A percentile compares a stretch with the other conserved stretches of the same genome.
These are phyloP conservation scores for Penicillium sp. DNA, from an alignment of 2,329 filamentous ascomycete species.

Conservation along the genomic window DNA sequence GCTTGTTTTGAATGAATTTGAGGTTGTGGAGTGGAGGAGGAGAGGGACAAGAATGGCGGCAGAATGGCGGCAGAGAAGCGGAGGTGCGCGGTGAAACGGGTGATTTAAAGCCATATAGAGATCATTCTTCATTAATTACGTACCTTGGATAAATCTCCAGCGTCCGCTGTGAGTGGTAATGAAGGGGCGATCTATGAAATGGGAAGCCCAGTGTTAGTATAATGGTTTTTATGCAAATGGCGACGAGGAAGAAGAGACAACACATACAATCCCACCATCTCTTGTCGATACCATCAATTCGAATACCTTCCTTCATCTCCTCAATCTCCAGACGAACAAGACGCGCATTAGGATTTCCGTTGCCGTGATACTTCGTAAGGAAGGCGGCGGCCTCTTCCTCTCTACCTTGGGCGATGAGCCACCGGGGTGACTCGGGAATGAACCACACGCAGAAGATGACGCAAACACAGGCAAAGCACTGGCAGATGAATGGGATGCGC, in stretches of 20 bases:
- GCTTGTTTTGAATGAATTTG: no score
- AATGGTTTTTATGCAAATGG: background rate
- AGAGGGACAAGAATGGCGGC: no score
- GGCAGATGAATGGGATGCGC: slow-evolving; percentile 66
- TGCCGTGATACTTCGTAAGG: slow-evolving; percentile 28
- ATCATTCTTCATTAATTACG: slow-evolving; percentile 34
- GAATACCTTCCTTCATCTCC: slow-evolving; percentile 40
- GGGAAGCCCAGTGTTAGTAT: background rate
- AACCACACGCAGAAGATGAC: slow-evolving; percentile 60
- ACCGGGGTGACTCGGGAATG: slow-evolving; percentile 68
- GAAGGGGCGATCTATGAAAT: slow-evolving; percentile 44
- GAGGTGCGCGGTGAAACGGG: no score
- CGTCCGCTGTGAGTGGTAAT: slow-evolving; percentile 47
- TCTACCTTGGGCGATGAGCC: slow-evolving; percentile 25
- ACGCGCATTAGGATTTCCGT: slow-evolving; percentile 26
- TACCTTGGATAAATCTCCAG: slow-evolving; percentile 50
- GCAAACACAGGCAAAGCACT: slow-evolving; percentile 61
- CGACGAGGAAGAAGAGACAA: background rate
- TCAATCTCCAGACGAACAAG: slow-evolving; percentile 28
- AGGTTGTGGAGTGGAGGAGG: no score
- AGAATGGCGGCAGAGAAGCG: no score
- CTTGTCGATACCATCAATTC: slow-evolving; percentile 50
- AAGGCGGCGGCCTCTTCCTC: slow-evolving; percentile 24
- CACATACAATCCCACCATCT: slow-evolving; percentile 48
- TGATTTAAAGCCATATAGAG: no score